Evolutionary conservation across 495 filamentous ascomycete genomes (phyloP).

Genomic region (Penicillium waksmanii): DNA sequence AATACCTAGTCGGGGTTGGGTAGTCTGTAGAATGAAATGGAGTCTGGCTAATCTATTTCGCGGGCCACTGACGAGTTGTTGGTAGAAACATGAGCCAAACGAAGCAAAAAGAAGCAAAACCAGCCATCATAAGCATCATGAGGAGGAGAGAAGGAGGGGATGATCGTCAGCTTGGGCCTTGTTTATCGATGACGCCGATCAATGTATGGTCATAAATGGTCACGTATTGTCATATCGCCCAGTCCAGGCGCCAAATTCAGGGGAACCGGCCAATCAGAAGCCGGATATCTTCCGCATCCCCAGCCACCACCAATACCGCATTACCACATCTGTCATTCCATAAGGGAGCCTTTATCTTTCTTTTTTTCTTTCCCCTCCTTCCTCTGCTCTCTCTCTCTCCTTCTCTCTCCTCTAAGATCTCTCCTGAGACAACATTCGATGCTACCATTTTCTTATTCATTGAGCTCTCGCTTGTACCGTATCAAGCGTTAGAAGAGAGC

Average conservation of each 20-base stretch:
- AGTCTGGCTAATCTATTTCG: conserved; percentile 1
- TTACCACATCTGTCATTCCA: conserved; percentile 31
- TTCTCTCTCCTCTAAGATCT: conserved; percentile 6
- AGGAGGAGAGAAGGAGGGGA: background rate
- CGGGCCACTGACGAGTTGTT: background rate
- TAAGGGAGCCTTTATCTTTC: conserved; percentile 20
- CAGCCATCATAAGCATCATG: too few species aligned
- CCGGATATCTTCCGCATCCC: conserved; percentile 9
- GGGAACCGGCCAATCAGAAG: conserved; percentile 25
- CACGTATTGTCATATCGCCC: conserved; percentile 21
- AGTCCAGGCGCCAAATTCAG: conserved; percentile 26
- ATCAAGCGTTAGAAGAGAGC: background rate
- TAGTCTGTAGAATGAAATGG: conserved; percentile 10
- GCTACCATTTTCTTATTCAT: conserved; percentile 9
- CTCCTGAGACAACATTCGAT: conserved; percentile 18
- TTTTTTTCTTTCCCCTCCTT: conserved; percentile 21
- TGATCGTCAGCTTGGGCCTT: background rate
- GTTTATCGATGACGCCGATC: conserved; percentile 22
- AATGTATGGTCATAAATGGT: conserved; percentile 15
- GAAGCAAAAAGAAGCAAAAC: background rate
- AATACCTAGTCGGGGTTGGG: conserved; percentile 22
- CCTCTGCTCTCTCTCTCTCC: background rate
- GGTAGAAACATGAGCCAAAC: background rate
- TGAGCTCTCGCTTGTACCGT: conserved; percentile 6
- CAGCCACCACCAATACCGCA: conserved; percentile 35